A percentile compares a stretch with the other conserved stretches of the same genome.
These are phyloP conservation scores for Cercophora sp. DNA, from an alignment of 495 filamentous ascomycete species.

Conservation along the genomic window DNA sequence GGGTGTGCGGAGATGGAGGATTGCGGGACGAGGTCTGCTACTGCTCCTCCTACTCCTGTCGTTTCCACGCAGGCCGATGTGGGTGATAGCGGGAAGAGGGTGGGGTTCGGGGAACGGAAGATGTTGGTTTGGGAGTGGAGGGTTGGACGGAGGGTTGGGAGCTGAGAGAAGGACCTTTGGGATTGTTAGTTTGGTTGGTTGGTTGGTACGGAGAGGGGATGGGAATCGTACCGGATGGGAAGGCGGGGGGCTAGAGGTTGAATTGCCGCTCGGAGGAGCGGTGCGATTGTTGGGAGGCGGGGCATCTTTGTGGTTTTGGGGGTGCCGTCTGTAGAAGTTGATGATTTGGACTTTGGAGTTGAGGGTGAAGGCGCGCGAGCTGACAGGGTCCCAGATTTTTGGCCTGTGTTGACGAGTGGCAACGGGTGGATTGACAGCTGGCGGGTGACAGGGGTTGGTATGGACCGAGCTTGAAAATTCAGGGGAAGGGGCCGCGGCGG, in stretches of 20 bases:
- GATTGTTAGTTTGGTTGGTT: too few relatives aligned
- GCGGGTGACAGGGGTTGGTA: constrained; percentile 4
- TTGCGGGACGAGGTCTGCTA: constrained; percentile 35
- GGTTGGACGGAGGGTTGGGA: constrained; percentile 39
- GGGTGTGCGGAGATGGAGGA: constrained; percentile 36
- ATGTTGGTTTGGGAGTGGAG: constrained; percentile 5
- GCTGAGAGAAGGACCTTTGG: constrained; percentile 36
- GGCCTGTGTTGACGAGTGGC: too few relatives aligned
- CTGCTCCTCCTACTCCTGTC: not conserved
- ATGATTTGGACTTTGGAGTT: constrained; percentile 11
- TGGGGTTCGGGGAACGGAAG: not conserved
- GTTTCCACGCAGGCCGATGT: not conserved
- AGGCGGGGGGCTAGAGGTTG: too few relatives aligned
- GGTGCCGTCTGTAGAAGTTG: too few relatives aligned
- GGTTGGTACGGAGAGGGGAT: not conserved
- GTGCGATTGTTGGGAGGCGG: constrained; percentile 8
- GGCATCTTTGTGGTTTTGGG: constrained; percentile 3
- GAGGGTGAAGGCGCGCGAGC: too few relatives aligned
- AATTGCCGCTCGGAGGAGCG: constrained; percentile 20
- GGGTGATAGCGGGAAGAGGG: not conserved
- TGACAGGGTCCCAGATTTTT: not conserved
- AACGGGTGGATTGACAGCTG: not conserved
- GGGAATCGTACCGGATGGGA: constrained; percentile 14
- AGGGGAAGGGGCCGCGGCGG: too few relatives aligned
- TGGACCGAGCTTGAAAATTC: too few relatives aligned